Evolutionary conservation across 345 rosid species (phyloP).

Genomic region (Carallia pectinifolia): DNA sequence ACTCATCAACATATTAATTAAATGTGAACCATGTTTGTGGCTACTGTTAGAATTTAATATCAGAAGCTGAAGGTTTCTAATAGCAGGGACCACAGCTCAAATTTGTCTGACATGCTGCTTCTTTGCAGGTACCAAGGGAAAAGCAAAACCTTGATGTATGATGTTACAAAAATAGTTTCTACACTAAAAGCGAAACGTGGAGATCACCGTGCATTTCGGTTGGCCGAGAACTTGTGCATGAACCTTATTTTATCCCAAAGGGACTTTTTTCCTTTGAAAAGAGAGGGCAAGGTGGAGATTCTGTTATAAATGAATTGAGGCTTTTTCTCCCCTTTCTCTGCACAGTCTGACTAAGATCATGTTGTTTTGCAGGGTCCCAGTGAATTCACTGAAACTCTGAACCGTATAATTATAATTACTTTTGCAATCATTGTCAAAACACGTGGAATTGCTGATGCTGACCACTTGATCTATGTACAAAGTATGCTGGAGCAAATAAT

Average conservation of each 20-base stretch:
- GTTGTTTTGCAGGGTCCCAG: slow-evolving; percentile 76
- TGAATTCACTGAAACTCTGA: slow-evolving; percentile 96
- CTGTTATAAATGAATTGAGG: slow-evolving; percentile 9
- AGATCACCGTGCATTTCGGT: slow-evolving; percentile 89
- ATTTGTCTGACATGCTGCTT: neutral
- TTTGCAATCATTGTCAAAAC: slow-evolving; percentile 94
- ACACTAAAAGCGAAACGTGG: slow-evolving; percentile 92
- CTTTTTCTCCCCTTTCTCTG: slow-evolving; percentile 9
- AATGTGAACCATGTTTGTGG: neutral
- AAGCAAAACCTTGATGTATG: slow-evolving; percentile 91
- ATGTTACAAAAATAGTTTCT: slow-evolving; percentile 88
- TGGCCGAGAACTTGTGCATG: slow-evolving; percentile 94
- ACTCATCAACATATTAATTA: neutral
- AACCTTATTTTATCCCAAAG: slow-evolving; percentile 86
- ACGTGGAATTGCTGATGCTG: slow-evolving; percentile 97
- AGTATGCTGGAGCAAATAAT: slow-evolving; percentile 87
- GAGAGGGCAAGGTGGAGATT: slow-evolving; percentile 81
- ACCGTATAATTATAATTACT: slow-evolving; percentile 78
- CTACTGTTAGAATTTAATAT: slow-evolving; percentile 3
- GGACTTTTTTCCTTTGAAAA: slow-evolving; percentile 85
- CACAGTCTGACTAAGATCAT: slow-evolving; percentile 16
- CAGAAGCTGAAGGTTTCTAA: slow-evolving; percentile 9
- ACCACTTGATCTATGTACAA: slow-evolving; percentile 82
- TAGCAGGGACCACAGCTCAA: slow-evolving; percentile 12
- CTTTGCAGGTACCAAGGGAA: slow-evolving; percentile 83